Base-by-base conservation (phyloP, 805 yeast genomes). In the Candida railenensis region DNA sequence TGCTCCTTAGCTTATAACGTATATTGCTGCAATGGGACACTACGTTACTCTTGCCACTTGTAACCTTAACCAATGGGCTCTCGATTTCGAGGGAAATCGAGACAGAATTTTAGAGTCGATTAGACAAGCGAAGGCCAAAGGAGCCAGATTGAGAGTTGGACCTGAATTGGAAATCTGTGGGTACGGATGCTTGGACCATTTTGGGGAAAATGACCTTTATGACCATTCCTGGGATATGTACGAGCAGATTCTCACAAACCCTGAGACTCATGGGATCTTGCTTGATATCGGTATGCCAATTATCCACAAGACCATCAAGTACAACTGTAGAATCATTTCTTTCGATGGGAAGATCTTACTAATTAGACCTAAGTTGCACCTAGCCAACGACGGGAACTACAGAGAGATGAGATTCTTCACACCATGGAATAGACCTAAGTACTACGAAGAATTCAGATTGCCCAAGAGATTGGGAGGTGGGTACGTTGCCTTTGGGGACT, bases 351-450 rank as follows among this genome's bases (percentile, higher is more conserved):
- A 81, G 58, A 87, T 94, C 46, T 66, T 91, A 39, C 74, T 92
- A 54, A 92, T 94, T 54, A 80, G 98, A 57, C 99, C 99, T 15
- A 94, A 94, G 63, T 61, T 94, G 39, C 85, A 90, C 80, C 76
- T 94, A 43, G 98, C 98, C 15, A 95, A 94, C 62, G 99, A 94
- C 69, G 99, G 99, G 0, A 94, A 94, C 63, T 94, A 95, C 69
- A 80, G 99, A 43, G 99, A 94, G 65, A 91, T 94, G 98, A 78
- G 99, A 57, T 89, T 84, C 64, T 94, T 94, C 66, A 88, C 96
- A 0, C 97, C 98, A 11, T 94, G 99, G 99, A 71, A 81, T 57
- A 80, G 89, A 45, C 81, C 90, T 3, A 81, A 85, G 54, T 78
- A 82, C 50, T 85, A 83, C 39, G 98, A 94, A 63, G 76, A 76